Conservation (phyloP, 192 early-diverging fungal species). For the Coemansia reversa region DNA sequence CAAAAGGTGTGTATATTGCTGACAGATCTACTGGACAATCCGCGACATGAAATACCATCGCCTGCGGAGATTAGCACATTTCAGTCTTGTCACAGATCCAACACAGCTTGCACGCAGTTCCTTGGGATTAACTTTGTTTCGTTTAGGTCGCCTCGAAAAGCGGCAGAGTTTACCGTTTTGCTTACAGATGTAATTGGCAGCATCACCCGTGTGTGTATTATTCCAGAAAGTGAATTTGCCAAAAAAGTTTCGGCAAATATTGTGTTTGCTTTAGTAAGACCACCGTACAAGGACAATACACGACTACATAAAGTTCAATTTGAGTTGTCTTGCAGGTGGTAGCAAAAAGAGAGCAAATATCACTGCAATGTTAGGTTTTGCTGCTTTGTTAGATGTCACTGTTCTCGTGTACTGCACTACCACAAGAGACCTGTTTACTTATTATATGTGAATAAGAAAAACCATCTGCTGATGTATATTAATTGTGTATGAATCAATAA, state of each 20-base stretch:
- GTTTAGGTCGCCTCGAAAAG: neutral
- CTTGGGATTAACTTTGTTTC: neutral
- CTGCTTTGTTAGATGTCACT: too few relatives aligned
- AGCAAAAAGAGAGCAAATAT: neutral
- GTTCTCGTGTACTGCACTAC: neutral
- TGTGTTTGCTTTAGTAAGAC: neutral
- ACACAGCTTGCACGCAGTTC: neutral
- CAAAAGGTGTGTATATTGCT: neutral
- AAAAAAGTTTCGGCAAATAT: neutral
- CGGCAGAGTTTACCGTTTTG: neutral
- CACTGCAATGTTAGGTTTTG: too few relatives aligned
- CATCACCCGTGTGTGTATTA: neutral
- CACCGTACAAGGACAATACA: neutral
- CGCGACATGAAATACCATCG: neutral
- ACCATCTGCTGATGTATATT: conserved; percentile 3
- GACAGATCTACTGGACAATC: neutral
- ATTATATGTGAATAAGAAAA: neutral
- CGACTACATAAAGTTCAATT: neutral
- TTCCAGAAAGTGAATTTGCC: neutral
- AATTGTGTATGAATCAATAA: neutral
- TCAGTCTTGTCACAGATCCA: neutral
- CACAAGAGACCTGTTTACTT: too few relatives aligned
- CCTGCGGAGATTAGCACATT: neutral
- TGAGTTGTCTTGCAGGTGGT: neutral
- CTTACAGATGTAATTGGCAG: neutral